Percentiles rank a stretch among this genome's conserved stretches.
Evolutionary conservation across 2,329 filamentous ascomycete species (phyloP).

Genomic region (Leptographium wingfieldii): DNA sequence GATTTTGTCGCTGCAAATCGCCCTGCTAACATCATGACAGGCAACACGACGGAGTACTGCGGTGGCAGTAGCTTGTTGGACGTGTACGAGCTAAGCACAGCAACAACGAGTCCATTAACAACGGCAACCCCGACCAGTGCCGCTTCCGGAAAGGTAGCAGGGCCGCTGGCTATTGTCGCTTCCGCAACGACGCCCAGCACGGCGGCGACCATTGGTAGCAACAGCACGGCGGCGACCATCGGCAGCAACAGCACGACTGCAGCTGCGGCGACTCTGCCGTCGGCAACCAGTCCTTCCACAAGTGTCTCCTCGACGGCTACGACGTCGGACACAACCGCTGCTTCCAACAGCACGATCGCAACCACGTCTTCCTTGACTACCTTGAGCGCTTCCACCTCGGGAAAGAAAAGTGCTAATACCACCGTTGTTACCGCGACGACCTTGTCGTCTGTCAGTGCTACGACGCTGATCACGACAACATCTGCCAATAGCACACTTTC

Average conservation of each 20-base stretch:
- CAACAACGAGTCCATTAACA: not conserved
- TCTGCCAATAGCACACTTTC: too few relatives aligned
- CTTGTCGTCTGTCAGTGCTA: too few relatives aligned
- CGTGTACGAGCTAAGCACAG: constrained; percentile 8
- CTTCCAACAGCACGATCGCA: not conserved
- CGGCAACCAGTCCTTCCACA: not conserved
- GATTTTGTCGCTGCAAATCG: not conserved
- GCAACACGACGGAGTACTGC: constrained; percentile 12
- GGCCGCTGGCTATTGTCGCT: too few relatives aligned
- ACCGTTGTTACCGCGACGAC: too few relatives aligned
- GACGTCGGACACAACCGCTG: not conserved
- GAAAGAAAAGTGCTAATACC: too few relatives aligned
- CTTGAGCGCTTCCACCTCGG: not conserved
- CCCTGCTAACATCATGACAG: not conserved
- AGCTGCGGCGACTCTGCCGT: too few relatives aligned
- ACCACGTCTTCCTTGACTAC: not conserved
- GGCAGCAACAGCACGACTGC: too few relatives aligned
- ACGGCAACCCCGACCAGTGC: not conserved
- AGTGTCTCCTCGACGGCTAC: constrained; percentile 1
- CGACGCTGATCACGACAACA: too few relatives aligned
- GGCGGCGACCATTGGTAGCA: not conserved
- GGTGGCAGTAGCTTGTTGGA: constrained; percentile 10
- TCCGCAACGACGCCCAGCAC: not conserved
- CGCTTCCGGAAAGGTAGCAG: too few relatives aligned
- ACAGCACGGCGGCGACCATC: not conserved